phyloP scores from a whole-genome alignment of 768 basidiomycete genomes.

The Pleurotus cornucopiae region DNA sequence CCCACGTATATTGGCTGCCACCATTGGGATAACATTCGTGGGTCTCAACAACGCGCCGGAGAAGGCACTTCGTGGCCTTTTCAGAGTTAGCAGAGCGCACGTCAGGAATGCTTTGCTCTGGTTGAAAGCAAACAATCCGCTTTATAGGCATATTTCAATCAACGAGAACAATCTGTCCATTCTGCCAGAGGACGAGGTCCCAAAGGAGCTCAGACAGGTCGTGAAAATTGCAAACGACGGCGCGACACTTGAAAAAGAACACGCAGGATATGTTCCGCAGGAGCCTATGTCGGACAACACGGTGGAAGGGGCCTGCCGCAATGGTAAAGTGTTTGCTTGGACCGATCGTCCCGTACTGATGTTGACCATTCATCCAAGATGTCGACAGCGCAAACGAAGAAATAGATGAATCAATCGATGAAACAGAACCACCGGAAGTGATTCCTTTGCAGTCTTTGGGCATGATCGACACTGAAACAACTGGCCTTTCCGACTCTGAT shows the following conservation, averaged over 20 bases:
- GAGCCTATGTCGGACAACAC: neutral
- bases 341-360: neutral
- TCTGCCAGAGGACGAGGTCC: conserved; percentile 28
- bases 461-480: conserved; percentile 16
- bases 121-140: conserved; percentile 25
- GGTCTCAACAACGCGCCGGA: conserved; percentile 18
- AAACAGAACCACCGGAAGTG: conserved; percentile 8
- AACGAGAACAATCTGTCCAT: conserved; percentile 12
- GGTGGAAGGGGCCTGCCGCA: neutral
- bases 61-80: conserved; percentile 14
- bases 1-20: conserved; percentile 17
- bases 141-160: conserved; percentile 21
- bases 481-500: conserved; percentile 11
- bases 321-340: too few relatives aligned
- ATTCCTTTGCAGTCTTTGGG: conserved; percentile 22
- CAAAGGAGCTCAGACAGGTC: conserved; percentile 19
- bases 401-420: neutral
- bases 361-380: neutral
- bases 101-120: conserved; percentile 25
- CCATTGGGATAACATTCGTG: conserved; percentile 26
- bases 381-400: too few relatives aligned
- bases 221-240: conserved; percentile 17
- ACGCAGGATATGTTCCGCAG: conserved; percentile 24
- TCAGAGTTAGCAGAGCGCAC: conserved; percentile 17
- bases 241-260: conserved; percentile 17